phyloP scores from a whole-genome alignment of 2,329 filamentous ascomycete species.

The Dothistroma septosporum region DNA sequence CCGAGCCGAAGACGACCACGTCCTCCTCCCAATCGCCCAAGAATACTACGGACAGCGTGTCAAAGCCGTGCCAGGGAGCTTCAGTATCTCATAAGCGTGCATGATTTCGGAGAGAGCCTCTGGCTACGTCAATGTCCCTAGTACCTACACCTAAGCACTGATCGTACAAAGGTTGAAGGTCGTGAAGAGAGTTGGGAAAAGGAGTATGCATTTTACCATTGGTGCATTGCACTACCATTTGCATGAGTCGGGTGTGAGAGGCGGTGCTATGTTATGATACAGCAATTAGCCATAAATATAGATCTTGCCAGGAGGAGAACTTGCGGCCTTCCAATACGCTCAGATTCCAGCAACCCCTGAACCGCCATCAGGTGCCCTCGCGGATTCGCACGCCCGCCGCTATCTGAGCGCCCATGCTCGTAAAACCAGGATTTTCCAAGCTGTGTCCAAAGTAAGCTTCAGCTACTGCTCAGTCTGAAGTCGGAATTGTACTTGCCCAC shows the following conservation, averaged over 20 bases:
- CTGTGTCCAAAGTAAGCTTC: neutral
- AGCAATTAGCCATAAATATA: neutral
- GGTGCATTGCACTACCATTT: neutral
- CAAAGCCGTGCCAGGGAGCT: conserved; percentile 27
- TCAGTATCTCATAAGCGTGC: conserved; percentile 34
- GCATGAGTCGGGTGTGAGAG: neutral
- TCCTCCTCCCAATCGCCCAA: conserved; percentile 35
- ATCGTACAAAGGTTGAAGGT: conserved; percentile 49
- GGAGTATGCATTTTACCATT: neutral
- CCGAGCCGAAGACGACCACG: conserved; percentile 46
- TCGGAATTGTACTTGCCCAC: neutral
- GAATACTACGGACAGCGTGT: conserved; percentile 34
- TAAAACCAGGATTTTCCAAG: neutral
- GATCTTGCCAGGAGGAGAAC: neutral
- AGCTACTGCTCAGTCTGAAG: neutral
- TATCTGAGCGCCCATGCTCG: conserved; percentile 4
- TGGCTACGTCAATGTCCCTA: conserved; percentile 30
- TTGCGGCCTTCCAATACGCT: neutral
- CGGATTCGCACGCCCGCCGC: conserved; percentile 1
- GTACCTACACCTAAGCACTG: conserved; percentile 37
- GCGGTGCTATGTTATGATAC: neutral
- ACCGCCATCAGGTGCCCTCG: neutral
- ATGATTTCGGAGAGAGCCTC: conserved; percentile 28
- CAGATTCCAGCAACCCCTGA: neutral
- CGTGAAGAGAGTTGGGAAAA: conserved; percentile 41